phyloP scores from a whole-genome alignment of 495 filamentous ascomycete genomes.

The Entonaema liquescens region DNA sequence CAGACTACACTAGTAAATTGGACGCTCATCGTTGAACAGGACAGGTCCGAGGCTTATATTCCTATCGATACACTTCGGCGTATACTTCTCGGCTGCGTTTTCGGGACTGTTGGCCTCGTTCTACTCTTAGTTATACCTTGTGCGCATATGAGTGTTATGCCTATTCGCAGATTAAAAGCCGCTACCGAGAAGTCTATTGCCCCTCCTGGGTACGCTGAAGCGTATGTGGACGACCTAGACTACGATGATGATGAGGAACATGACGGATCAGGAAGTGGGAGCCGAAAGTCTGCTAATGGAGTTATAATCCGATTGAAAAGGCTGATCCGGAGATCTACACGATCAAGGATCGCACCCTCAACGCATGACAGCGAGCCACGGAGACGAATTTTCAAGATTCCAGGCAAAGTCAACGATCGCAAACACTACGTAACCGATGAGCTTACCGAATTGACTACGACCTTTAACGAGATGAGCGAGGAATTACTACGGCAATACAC shows the following conservation, averaged over 20 bases:
- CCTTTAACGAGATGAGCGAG: constrained; percentile 94
- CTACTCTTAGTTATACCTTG: constrained; percentile 75
- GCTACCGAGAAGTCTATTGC: constrained; percentile 81
- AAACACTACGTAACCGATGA: constrained; percentile 84
- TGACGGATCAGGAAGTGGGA: constrained; percentile 46
- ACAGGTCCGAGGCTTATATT: constrained; percentile 73
- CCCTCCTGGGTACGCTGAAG: constrained; percentile 66
- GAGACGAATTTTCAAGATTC: constrained; percentile 77
- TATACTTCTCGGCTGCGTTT: constrained; percentile 83
- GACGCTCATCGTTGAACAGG: constrained; percentile 83
- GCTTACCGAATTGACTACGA: constrained; percentile 82
- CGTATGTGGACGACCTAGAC: constrained; percentile 50
- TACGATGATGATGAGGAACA: constrained; percentile 54
- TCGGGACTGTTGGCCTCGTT: constrained; percentile 77
- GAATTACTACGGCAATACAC: constrained; percentile 87
- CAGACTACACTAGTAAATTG: constrained; percentile 74
- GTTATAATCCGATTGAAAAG: constrained; percentile 48
- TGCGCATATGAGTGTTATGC: constrained; percentile 80
- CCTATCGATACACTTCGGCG: constrained; percentile 76
- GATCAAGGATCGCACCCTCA: constrained; percentile 43
- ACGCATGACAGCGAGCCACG: constrained; percentile 55
- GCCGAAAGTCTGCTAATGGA: constrained; percentile 53
- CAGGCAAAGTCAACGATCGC: constrained; percentile 77
- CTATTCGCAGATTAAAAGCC: constrained; percentile 77
- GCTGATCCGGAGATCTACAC: constrained; percentile 44